These are phyloP conservation scores for Mediolabrus comicus DNA, from an alignment of 108 stramenopile species.

Conservation along the genomic window DNA sequence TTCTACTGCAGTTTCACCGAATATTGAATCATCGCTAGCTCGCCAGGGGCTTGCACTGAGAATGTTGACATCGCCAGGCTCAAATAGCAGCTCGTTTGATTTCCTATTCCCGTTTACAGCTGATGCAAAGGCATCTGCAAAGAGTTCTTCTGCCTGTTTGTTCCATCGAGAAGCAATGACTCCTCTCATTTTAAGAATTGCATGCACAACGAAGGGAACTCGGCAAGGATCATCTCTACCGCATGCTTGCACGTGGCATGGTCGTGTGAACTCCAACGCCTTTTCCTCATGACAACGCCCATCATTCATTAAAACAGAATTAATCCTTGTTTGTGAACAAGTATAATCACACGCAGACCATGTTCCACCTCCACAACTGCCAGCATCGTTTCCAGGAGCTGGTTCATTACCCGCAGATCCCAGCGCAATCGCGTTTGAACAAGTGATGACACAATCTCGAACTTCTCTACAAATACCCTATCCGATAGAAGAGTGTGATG, in stretches of 20 bases:
- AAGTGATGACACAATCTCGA: slow-evolving; percentile 65
- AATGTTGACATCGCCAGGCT: slow-evolving; percentile 41
- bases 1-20: slow-evolving; percentile 15
- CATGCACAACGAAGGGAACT: slow-evolving; percentile 71
- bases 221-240: slow-evolving; percentile 70
- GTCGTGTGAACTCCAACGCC: slow-evolving; percentile 44
- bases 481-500: too few species aligned
- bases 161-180: slow-evolving; percentile 37
- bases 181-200: slow-evolving; percentile 62
- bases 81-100: slow-evolving; percentile 10
- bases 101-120: slow-evolving; percentile 18
- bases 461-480: slow-evolving; percentile 65
- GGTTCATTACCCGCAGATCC: slow-evolving; percentile 9
- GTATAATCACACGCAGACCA: slow-evolving; percentile 79
- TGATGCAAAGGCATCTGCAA: slow-evolving; percentile 28
- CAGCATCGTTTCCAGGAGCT: slow-evolving; percentile 8
- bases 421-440: slow-evolving; percentile 37
- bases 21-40: slow-evolving; percentile 37
- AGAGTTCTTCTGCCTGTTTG: slow-evolving; percentile 41
- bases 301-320: slow-evolving; percentile 38
- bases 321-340: slow-evolving; percentile 61
- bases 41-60: slow-evolving; percentile 39
- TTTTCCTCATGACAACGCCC: slow-evolving; percentile 61
- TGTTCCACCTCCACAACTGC: slow-evolving; percentile 22
- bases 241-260: slow-evolving; percentile 73